Evolutionary conservation across 179 eudicot species (phyloP).

Genomic region (Gypsophila paniculata): DNA sequence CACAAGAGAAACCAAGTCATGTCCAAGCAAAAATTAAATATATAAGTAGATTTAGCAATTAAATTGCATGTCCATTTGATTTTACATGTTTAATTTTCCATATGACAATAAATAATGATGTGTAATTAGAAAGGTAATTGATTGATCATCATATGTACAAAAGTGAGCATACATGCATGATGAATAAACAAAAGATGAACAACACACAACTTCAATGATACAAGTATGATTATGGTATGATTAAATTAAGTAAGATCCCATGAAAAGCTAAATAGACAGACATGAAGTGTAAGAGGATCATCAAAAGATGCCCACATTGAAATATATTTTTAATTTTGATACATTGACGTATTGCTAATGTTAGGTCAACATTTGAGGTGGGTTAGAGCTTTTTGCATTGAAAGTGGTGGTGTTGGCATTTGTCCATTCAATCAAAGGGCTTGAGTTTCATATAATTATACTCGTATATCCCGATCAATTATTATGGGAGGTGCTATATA

Average conservation of each 20-base stretch:
- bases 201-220: not conserved
- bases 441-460: not conserved
- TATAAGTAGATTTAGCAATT: too few species aligned
- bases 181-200: slow-evolving; percentile 16
- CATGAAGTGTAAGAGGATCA: not conserved
- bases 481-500: too few species aligned
- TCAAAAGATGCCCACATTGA: slow-evolving; percentile 15
- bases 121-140: not conserved
- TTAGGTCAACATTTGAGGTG: slow-evolving; percentile 29
- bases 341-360: slow-evolving; percentile 22
- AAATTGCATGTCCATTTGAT: not conserved
- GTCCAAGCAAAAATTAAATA: too few species aligned
- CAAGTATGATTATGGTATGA: slow-evolving; percentile 15
- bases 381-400: slow-evolving; percentile 18
- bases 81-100: not conserved
- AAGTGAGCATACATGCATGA: slow-evolving; percentile 5
- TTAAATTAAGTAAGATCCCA: slow-evolving; percentile 18
- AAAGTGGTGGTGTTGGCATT: slow-evolving; percentile 19
- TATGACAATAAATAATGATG: not conserved
- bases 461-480: too few species aligned
- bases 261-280: slow-evolving; percentile 10
- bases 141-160: not conserved
- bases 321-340: not conserved
- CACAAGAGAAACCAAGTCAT: too few species aligned
- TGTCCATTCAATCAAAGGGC: slow-evolving; percentile 16